Base-by-base conservation (phyloP, 495 filamentous ascomycete species). In the Hyaloscypha variabilis region DNA sequence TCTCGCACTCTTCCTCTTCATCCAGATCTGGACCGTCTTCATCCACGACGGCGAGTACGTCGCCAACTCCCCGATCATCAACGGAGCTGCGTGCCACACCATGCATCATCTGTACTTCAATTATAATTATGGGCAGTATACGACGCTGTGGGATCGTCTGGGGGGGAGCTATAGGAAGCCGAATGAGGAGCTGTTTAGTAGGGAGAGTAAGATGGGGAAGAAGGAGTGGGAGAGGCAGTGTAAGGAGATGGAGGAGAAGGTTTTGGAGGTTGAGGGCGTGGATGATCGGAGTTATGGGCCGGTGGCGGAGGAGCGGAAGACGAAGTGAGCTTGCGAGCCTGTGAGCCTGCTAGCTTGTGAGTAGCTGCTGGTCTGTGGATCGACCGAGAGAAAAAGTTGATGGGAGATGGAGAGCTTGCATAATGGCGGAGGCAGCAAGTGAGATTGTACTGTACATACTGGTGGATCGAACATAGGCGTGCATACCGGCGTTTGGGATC, bases 31-130 rank as follows among this genome's bases (percentile, higher is more conserved):
- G 95, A 97, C 94, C 39, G 91, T 98, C 69, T 85, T 97, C 80
- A 98, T 98, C 74, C 94, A 98, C 76, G 95, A 98, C 69, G 94
- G 94, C 68, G 95, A 98, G 83, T 98, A 97, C 71, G 85, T 94
- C 29, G 88, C 93, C 72, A 91, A 97, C 76, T 90, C 87, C 73
- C 89, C 91, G 8, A 77, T 97, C 66, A 88, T 97, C 72, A 98
- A 98, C 76, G 94, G 94, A 49, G 94, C 94, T 24, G 94, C 94
- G 36, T 98, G 94, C 81, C 94, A 98, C 77, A 94, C 92, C 14
- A 91, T 93, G 90, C 93, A 98, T 76, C 94, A 98, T 74, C 78
- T 96, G n/a, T 96, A 96, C 77, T 98, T 98, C 87, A 96, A 96
- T 80, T 97, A 93, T 85, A 98, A 97, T 80, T 98, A 97, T 69